Evolutionary conservation across 2,329 filamentous ascomycete genomes (phyloP), one percentile per base, ranked within the genome.

Genomic region (Nemania bipapillata): DNA sequence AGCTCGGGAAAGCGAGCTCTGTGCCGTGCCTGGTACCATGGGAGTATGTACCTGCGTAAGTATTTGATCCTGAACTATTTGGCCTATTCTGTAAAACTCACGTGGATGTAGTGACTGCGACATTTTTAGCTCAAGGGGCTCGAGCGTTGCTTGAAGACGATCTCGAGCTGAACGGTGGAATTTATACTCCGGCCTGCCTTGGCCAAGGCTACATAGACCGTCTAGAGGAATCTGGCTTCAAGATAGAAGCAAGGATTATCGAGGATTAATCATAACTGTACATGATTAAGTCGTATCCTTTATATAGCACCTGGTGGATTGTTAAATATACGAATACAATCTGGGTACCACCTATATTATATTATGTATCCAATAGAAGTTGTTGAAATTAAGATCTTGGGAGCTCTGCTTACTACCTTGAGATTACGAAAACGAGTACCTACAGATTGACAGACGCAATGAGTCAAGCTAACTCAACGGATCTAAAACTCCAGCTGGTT

Each of bases 181-280:
- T 93, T 26, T 87, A 92, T 70, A 94, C 92, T 1, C 89, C 92
- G 0, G 90, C 91, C 0, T 91, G 87, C 62, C 81, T 94, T 2
- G 92, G 92, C 0, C 88, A 90, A 72, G 81, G 84, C 9, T 91
- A 88, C 75, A 82, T 93, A 67, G 87, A 93, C 74, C 84, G 90
- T 15, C 74, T 92, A 47, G 81, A 86, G 40, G 82, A 84, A 37
- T 85, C 82, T 45, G 91, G 91, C 2, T 86, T 94, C 75, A 86
- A 86, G 76, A 83, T 91, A 52, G 87, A 91, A 74, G 83, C 84
- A 26, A 85, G 83, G 75, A 79, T 86, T 15, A 73, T 83, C 32
- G 78, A 69, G n/a, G 28, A 20, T 52, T 74, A 47, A 64, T 49
- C 24, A 37, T 24, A 30, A 12, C 28, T 35, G n/a, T 28, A 28